Conservation (phyloP, 768 basidiomycete genomes). For the Collybia nuda region DNA sequence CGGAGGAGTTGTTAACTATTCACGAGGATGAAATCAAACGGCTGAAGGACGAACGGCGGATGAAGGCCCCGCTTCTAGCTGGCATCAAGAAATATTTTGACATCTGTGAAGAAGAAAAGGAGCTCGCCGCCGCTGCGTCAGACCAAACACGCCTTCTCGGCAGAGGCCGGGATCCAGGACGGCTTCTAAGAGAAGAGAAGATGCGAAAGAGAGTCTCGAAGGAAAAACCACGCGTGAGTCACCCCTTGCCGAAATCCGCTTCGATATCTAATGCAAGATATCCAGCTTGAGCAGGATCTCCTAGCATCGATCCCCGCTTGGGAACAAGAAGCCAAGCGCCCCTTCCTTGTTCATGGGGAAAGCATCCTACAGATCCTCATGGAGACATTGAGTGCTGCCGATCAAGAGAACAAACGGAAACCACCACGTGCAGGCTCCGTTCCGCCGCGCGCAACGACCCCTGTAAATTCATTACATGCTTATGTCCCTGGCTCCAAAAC, state of each 20-base stretch:
- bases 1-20: slow-evolving; percentile 80
- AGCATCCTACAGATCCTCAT: slow-evolving; percentile 78
- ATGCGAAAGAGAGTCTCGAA: slow-evolving; percentile 92
- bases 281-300: slow-evolving; percentile 87
- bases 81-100: slow-evolving; percentile 87
- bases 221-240: slow-evolving; percentile 86
- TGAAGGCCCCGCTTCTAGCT: slow-evolving; percentile 74
- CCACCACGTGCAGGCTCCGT: slow-evolving; percentile 54
- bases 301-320: slow-evolving; percentile 76
- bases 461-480: slow-evolving; percentile 35
- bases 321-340: slow-evolving; percentile 73
- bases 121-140: slow-evolving; percentile 75
- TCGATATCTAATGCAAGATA: not conserved
- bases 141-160: slow-evolving; percentile 84
- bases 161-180: slow-evolving; percentile 82
- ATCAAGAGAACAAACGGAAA: slow-evolving; percentile 79
- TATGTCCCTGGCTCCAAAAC: slow-evolving; percentile 39
- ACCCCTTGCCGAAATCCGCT: not conserved
- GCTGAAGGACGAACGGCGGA: slow-evolving; percentile 79
- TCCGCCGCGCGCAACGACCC: slow-evolving; percentile 62
- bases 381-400: slow-evolving; percentile 66
- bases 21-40: slow-evolving; percentile 85
- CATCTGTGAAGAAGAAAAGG: slow-evolving; percentile 87
- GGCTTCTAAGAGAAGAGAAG: slow-evolving; percentile 92
- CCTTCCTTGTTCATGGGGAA: slow-evolving; percentile 85